A percentile compares a stretch with the other conserved stretches of the same genome.
phyloP scores from a whole-genome alignment of 2,329 filamentous ascomycete species.

The Domatiomyces catenatus region DNA sequence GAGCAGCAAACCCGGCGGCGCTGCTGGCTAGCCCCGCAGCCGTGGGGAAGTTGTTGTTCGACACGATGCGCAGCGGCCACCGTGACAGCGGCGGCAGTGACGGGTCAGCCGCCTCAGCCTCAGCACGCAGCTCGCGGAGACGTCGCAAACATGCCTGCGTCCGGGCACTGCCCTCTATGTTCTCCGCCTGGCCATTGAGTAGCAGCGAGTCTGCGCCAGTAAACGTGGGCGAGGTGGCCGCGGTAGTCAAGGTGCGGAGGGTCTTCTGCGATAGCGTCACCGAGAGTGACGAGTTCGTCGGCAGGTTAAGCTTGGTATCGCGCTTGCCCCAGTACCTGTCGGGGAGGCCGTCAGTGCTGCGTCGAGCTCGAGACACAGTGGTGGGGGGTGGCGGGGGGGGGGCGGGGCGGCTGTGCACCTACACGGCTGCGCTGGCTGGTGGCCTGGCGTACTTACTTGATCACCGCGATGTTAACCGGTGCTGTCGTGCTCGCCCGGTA shows the following conservation, averaged over 20 bases:
- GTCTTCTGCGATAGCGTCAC: conserved; percentile 91
- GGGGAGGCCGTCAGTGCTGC: conserved; percentile 2
- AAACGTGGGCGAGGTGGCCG: conserved; percentile 68
- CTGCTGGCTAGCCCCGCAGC: conserved; percentile 62
- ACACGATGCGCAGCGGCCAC: conserved; percentile 69
- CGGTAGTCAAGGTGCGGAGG: conserved; percentile 88
- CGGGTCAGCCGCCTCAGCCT: conserved; percentile 56
- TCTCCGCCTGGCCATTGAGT: conserved; percentile 69
- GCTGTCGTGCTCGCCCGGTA: conserved; percentile 92
- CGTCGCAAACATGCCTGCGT: conserved; percentile 91
- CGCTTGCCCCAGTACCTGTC: conserved; percentile 88
- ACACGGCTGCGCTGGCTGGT: conserved; percentile 1
- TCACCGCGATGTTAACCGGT: conserved; percentile 27
- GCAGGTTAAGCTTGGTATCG: conserved; percentile 82
- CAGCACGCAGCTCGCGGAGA: conserved; percentile 59
- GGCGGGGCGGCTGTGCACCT: background rate
- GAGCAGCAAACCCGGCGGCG: conserved; percentile 41
- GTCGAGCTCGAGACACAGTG: background rate
- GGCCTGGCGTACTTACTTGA: conserved; percentile 18
- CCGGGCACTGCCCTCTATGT: conserved; percentile 63
- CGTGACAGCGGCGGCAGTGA: conserved; percentile 68
- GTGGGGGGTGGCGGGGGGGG: background rate
- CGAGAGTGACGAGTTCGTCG: conserved; percentile 93
- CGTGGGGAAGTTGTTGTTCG: conserved; percentile 98
- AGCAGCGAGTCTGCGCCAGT: conserved; percentile 51